These are phyloP conservation scores for Colletotrichum sp. DNA, from an alignment of 2,329 filamentous ascomycete genomes.

Conservation along the genomic window DNA sequence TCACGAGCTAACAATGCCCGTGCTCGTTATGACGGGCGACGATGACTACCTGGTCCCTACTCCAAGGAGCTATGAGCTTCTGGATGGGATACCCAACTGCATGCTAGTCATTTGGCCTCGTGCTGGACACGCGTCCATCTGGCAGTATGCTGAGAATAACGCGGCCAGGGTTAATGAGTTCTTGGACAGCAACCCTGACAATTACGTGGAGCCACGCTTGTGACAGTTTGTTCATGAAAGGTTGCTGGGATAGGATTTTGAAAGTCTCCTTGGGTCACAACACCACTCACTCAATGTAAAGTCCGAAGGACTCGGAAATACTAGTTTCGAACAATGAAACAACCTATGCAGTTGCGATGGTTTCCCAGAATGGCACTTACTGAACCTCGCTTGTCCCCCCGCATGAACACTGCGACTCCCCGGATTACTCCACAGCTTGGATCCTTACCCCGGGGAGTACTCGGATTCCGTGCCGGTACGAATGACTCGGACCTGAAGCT, in stretches of 20 bases:
- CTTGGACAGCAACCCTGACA: not conserved
- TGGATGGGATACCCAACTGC: not conserved
- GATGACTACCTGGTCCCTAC: constrained; percentile 11
- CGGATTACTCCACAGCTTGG: not conserved
- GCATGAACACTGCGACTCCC: not conserved
- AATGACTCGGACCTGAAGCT: not conserved
- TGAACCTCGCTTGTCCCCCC: not conserved
- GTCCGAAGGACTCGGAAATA: not conserved
- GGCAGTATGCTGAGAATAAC: constrained; percentile 4
- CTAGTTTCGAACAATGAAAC: not conserved
- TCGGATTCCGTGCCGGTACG: not conserved
- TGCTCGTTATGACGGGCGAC: constrained; percentile 10
- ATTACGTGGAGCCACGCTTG: not conserved
- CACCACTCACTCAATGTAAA: not conserved
- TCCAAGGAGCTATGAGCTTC: constrained; percentile 1
- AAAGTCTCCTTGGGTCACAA: not conserved
- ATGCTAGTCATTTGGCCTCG: constrained; percentile 5
- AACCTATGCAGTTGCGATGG: not conserved
- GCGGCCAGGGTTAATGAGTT: constrained; percentile 6
- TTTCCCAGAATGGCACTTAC: not conserved
- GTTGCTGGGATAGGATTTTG: not conserved
- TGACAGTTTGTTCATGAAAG: not conserved
- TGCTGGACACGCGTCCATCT: constrained; percentile 1
- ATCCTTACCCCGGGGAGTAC: not conserved
- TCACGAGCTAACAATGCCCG: not conserved